phyloP scores from a whole-genome alignment of 208 protist species.

The Naegleria fowleri region DNA sequence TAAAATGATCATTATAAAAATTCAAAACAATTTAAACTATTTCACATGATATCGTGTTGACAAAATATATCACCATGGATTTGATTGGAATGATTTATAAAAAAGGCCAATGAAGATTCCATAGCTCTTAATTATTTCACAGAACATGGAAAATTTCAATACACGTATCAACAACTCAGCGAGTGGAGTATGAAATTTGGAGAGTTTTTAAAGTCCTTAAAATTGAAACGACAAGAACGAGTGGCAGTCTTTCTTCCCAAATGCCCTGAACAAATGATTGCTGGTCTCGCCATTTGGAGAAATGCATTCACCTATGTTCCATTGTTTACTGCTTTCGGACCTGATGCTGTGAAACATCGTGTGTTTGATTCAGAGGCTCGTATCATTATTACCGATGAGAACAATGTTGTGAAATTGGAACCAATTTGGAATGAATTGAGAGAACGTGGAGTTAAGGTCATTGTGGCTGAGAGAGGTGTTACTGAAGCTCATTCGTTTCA shows the following conservation, averaged over 20 bases:
- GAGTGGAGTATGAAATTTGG: not conserved
- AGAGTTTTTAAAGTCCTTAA: not conserved
- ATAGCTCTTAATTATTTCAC: not conserved
- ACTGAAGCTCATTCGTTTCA: not conserved
- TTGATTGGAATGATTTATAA: too few relatives aligned
- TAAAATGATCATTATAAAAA: too few relatives aligned
- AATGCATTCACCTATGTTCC: not conserved
- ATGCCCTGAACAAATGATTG: conserved; percentile 12
- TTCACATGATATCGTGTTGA: too few relatives aligned
- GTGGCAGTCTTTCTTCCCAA: conserved; percentile 13
- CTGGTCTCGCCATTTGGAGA: not conserved
- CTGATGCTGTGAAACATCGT: conserved; percentile 1
- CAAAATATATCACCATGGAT: too few relatives aligned
- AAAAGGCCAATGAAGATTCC: not conserved
- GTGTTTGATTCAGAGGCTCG: not conserved
- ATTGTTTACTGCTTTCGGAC: conserved; percentile 30
- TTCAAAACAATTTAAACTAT: too few relatives aligned
- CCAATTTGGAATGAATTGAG: not conserved
- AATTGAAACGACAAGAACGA: conserved; percentile 1
- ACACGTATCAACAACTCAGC: not conserved
- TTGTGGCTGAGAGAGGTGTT: not conserved
- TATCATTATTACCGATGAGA: conserved; percentile 22
- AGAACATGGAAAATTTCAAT: not conserved
- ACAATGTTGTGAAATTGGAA: not conserved
- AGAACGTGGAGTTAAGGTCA: not conserved